Conservation (phyloP, 176 grass and related monocot genomes). For the Eleusine indica region DNA sequence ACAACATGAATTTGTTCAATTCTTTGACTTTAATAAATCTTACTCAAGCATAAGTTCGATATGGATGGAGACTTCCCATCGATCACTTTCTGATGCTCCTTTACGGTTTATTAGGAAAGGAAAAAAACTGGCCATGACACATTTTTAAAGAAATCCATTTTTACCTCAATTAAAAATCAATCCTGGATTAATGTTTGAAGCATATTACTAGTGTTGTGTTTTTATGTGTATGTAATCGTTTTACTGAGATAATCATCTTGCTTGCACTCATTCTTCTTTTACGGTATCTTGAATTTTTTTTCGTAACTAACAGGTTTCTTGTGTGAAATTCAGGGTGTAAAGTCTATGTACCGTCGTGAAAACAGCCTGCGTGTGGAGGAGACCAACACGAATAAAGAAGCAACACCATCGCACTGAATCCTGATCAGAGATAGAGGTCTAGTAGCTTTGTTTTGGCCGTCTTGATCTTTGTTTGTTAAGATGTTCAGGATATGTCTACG, state of each 20-base stretch:
- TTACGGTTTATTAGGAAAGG: background rate
- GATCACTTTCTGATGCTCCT: background rate
- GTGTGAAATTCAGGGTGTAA: constrained; percentile 63
- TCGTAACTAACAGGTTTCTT: background rate
- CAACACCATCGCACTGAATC: constrained; percentile 33
- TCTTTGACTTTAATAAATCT: background rate
- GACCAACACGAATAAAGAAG: constrained; percentile 21
- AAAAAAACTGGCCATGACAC: background rate
- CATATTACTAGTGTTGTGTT: background rate
- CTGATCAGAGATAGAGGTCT: background rate
- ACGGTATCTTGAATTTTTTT: background rate
- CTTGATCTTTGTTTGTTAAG: constrained; percentile 12
- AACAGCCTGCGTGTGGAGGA: constrained; percentile 92
- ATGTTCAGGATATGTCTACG: background rate
- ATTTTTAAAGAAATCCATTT: background rate
- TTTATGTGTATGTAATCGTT: background rate
- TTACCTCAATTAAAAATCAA: background rate
- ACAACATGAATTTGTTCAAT: background rate
- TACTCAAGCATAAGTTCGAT: background rate
- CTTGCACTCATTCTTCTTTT: background rate
- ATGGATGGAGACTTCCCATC: background rate
- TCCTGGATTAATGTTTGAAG: background rate
- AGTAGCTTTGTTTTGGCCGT: background rate
- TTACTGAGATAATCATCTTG: background rate
- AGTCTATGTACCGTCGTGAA: constrained; percentile 70